Evolutionary conservation across 1,284 basidiomycete genomes (phyloP), one percentile per base, ranked within the genome.

Genomic region (Pterulicium gracile): DNA sequence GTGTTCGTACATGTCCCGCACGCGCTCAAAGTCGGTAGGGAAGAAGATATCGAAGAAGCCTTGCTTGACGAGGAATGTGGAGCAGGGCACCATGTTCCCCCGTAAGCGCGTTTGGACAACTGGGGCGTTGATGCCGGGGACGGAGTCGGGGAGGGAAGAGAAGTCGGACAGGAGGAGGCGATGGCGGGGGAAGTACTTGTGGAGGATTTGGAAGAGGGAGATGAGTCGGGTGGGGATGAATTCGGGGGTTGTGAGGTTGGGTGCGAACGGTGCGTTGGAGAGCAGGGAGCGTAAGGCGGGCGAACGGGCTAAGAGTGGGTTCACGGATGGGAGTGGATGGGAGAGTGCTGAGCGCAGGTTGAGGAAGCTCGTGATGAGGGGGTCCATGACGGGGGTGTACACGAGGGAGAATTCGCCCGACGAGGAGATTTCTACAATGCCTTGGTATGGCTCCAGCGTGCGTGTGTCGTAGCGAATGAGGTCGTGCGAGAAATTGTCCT

Each of bases 31-130:
- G 59, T 94, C 70, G 4, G 95, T 98, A 1, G 96, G 96, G 70
- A 98, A 99, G 72, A 99, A 93, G 53, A 98, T 98, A 65, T 99
- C 96, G 63, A 99, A 99, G 67, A 82, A 95, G 10, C 96, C 96
- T 59, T 90, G 96, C 54, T 86, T 82, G 48, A 98, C 96, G 54
- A 95, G 77, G 51, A 97, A 79, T 14, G 90, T 98, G 49, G 83
- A 74, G 55, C 90, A 93, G 2, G 96, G 87, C 3, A 97, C 82
- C 63, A 91, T 95, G 43, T 75, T 75, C 49, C 85, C 86, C 24
- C 77, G 76, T 59, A 87, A 84, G 44, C 92, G 78, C 15, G 96
- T 98, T 67, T 99, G 96, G 19, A 98, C 96, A 17, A 98, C 96
- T 4, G 96, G 96, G 0, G 88, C 89, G 58, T 89, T 92, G 50